Conservation (phyloP, 2,329 filamentous ascomycete genomes). For the Malbranchea zuffiana region DNA sequence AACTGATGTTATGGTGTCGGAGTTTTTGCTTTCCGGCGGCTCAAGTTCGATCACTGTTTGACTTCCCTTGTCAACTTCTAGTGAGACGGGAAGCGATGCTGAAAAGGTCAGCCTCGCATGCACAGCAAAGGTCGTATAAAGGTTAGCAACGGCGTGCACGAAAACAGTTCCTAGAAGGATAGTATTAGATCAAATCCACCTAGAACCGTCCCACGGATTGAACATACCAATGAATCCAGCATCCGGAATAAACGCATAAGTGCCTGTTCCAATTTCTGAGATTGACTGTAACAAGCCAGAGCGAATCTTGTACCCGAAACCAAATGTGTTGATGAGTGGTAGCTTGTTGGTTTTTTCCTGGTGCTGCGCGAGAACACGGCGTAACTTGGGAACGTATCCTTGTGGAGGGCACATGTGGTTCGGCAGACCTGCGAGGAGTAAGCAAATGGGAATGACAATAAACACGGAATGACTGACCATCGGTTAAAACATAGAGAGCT, state of each 20-base stretch:
- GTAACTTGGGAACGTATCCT: slow-evolving; percentile 47
- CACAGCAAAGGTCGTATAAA: slow-evolving; percentile 49
- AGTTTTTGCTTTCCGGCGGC: slow-evolving; percentile 24
- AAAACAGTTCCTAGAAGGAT: slow-evolving; percentile 42
- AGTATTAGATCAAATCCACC: slow-evolving; percentile 9
- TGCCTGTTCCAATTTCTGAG: slow-evolving; percentile 46
- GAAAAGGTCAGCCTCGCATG: slow-evolving; percentile 36
- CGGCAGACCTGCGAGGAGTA: slow-evolving; percentile 25
- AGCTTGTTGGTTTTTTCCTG: slow-evolving; percentile 24
- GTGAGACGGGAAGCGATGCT: slow-evolving; percentile 13
- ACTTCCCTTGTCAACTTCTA: slow-evolving; percentile 18
- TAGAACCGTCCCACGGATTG: not conserved
- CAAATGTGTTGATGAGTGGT: slow-evolving; percentile 42
- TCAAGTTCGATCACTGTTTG: slow-evolving; percentile 26
- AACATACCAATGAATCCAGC: slow-evolving; percentile 44
- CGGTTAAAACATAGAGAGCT: slow-evolving; percentile 26
- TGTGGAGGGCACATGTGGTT: slow-evolving; percentile 44
- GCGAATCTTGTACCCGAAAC: slow-evolving; percentile 41
- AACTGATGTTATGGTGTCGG: slow-evolving; percentile 16
- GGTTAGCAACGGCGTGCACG: slow-evolving; percentile 50
- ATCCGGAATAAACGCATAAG: slow-evolving; percentile 52
- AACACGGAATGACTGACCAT: slow-evolving; percentile 14
- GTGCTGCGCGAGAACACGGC: slow-evolving; percentile 26
- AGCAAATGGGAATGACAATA: not conserved
- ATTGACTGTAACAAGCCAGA: slow-evolving; percentile 51